phyloP scores from a whole-genome alignment of 805 yeast species.

The Pichia manshurica region DNA sequence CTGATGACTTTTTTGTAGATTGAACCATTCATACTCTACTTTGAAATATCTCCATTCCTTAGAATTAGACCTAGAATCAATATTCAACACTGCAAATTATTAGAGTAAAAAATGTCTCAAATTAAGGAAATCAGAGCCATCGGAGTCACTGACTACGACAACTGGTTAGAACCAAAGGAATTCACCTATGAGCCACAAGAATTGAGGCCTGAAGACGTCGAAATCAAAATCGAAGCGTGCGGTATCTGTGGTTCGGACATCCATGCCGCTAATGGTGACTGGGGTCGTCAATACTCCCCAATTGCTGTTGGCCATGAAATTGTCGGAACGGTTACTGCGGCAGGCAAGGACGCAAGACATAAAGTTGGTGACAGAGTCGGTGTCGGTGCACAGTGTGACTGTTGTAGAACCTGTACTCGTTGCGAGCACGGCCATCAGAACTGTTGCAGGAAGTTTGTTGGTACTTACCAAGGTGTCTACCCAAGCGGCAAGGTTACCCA shows the following conservation, averaged over 20 bases:
- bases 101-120: no score
- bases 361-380: constrained; percentile 48
- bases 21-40: no score
- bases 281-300: constrained; percentile 18
- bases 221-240: constrained; percentile 40
- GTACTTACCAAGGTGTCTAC: constrained; percentile 48
- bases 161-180: constrained; percentile 18
- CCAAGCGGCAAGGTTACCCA: constrained; percentile 38
- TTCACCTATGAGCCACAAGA: constrained; percentile 18
- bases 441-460: constrained; percentile 44
- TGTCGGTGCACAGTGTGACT: constrained; percentile 40
- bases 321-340: constrained; percentile 36
- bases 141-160: constrained; percentile 16
- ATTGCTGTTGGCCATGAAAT: constrained; percentile 43
- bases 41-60: no score
- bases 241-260: constrained; percentile 50
- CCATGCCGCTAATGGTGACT: constrained; percentile 36
- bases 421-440: constrained; percentile 35
- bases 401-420: constrained; percentile 37
- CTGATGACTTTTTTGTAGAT: no score
- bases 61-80: no score
- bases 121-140: constrained; percentile 16
- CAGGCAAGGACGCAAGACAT: constrained; percentile 31
- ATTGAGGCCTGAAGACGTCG: constrained; percentile 28
- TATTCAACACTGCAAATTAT: no score